Evolutionary conservation across 192 early-diverging fungal genomes (phyloP).

Genomic region (Gamsiella multidivaricata): DNA sequence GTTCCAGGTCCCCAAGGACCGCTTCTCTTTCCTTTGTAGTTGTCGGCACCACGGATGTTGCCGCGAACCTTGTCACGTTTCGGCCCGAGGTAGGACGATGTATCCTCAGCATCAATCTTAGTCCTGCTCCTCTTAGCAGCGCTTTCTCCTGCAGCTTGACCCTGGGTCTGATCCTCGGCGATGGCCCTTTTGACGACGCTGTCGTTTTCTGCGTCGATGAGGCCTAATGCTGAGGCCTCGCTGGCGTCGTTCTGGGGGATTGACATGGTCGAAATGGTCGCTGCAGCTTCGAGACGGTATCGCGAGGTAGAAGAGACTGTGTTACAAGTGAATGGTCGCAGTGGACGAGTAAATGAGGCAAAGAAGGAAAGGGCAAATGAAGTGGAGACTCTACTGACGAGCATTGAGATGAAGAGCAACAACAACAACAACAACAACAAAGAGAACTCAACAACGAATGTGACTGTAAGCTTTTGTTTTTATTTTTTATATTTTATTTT

Average conservation of each 20-base stretch:
- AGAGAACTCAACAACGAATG: neutral
- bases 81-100: conserved; percentile 32
- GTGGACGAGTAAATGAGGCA: neutral
- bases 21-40: conserved; percentile 42
- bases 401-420: neutral
- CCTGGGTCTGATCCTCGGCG: neutral
- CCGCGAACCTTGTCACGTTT: conserved; percentile 49
- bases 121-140: conserved; percentile 34
- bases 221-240: neutral
- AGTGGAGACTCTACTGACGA: neutral
- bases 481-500: conserved; percentile 16
- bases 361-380: conserved; percentile 1
- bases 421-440: neutral
- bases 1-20: conserved; percentile 23
- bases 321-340: neutral
- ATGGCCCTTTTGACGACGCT: neutral
- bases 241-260: conserved; percentile 4
- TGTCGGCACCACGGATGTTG: conserved; percentile 49
- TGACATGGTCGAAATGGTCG: conserved; percentile 4
- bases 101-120: conserved; percentile 35
- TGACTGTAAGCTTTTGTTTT: neutral
- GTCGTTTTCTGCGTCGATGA: neutral
- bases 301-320: neutral
- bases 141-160: neutral
- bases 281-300: neutral